Conservation (phyloP, 371 early-diverging fungal genomes). For the Mucor mucedo region DNA sequence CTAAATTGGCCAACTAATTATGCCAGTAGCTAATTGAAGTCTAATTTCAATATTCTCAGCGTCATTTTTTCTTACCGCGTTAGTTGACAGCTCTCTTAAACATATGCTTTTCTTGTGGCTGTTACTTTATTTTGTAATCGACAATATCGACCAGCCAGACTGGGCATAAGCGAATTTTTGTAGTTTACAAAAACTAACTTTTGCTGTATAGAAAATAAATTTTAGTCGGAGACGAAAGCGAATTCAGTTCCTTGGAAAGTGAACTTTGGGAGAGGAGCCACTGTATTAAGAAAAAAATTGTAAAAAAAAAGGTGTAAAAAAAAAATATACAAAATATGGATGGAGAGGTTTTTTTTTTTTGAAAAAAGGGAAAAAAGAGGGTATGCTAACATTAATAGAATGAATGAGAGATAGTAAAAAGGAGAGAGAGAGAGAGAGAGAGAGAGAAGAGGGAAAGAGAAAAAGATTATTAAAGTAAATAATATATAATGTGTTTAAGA, state of each 20-base stretch:
- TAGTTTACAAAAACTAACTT: too few species aligned
- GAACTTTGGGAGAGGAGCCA: too few species aligned
- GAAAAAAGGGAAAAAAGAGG: conserved; percentile 15
- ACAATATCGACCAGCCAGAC: too few species aligned
- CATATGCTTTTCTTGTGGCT: too few species aligned
- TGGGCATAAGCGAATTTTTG: too few species aligned
- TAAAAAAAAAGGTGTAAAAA: conserved; percentile 1
- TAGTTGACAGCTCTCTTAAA: too few species aligned
- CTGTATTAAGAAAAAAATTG: neutral
- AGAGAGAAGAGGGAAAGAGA: conserved; percentile 10
- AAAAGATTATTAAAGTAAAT: neutral
- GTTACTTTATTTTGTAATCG: too few species aligned
- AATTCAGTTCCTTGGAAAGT: too few species aligned
- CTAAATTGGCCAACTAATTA: too few species aligned
- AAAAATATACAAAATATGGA: neutral
- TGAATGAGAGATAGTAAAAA: conserved; percentile 20
- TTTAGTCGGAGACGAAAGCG: neutral
- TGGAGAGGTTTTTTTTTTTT: neutral
- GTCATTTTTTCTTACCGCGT: too few species aligned
- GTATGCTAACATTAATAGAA: conserved; percentile 29
- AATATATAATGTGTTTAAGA: conserved; percentile 11
- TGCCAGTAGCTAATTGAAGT: too few species aligned
- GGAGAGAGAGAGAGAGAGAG: conserved; percentile 7
- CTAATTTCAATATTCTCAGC: too few species aligned
- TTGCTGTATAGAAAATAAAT: neutral